Conservation (phyloP, 257 asterid genomes). For the Solanum piurae region DNA sequence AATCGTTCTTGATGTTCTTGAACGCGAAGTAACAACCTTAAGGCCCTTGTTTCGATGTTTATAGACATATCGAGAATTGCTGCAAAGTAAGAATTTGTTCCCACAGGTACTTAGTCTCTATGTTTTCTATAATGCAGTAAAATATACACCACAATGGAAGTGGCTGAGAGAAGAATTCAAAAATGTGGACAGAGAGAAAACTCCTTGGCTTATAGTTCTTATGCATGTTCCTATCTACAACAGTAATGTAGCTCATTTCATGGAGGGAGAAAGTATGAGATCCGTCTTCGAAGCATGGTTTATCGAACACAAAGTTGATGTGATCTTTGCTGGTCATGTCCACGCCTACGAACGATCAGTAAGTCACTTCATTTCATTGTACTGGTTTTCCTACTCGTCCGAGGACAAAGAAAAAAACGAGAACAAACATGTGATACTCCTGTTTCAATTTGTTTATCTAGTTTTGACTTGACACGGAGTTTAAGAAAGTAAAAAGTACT, state of each 20-base stretch:
- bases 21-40: neutral
- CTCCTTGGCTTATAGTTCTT: conserved; percentile 96
- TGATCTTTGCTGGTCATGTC: conserved; percentile 88
- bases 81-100: neutral
- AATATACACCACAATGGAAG: conserved; percentile 82
- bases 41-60: neutral
- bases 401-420: neutral
- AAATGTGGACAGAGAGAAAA: conserved; percentile 70
- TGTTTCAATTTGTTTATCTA: neutral
- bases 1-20: neutral
- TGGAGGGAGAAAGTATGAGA: conserved; percentile 99
- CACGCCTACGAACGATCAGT: conserved; percentile 99
- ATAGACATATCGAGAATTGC: neutral
- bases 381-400: neutral
- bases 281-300: conserved; percentile 80
- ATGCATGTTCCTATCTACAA: conserved; percentile 93
- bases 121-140: conserved; percentile 42
- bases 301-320: conserved; percentile 73
- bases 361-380: conserved; percentile 16
- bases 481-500: neutral
- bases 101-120: neutral
- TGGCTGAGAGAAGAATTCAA: conserved; percentile 67
- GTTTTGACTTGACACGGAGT: neutral
- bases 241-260: conserved; percentile 80
- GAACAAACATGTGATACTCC: neutral